Evolutionary conservation across 192 early-diverging fungal genomes (phyloP).

Genomic region (Jimgerdemannia flammicorona): DNA sequence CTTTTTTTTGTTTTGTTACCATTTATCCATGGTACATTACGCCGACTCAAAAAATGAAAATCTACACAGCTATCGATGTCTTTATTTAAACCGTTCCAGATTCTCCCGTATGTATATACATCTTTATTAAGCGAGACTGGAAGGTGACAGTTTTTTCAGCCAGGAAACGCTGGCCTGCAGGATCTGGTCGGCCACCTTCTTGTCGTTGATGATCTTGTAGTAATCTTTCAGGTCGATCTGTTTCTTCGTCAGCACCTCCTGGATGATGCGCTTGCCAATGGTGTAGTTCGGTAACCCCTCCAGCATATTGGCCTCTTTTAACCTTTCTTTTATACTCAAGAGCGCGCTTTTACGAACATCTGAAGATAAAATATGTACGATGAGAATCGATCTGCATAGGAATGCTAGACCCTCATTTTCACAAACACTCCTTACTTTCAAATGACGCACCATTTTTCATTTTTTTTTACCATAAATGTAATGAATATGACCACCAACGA

Average conservation of each 20-base stretch:
- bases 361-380: slow-evolving; percentile 17
- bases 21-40: no score
- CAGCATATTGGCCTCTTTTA: slow-evolving; percentile 9
- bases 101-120: slow-evolving; percentile 6
- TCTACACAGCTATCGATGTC: neutral
- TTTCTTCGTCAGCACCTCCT: slow-evolving; percentile 8
- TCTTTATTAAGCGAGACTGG: slow-evolving; percentile 12
- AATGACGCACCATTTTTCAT: slow-evolving; percentile 2
- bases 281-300: neutral
- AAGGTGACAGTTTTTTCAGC: slow-evolving; percentile 10
- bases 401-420: no score
- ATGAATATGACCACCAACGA: neutral
- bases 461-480: no score
- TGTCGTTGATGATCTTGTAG: slow-evolving; percentile 2
- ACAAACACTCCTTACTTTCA: neutral
- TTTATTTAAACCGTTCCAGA: neutral
- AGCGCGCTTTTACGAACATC: slow-evolving; percentile 10
- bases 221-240: neutral
- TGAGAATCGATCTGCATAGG: slow-evolving; percentile 1
- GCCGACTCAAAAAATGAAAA: no score
- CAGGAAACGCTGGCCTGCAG: slow-evolving; percentile 7
- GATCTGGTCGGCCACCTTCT: slow-evolving; percentile 8
- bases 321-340: neutral
- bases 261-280: slow-evolving; percentile 8
- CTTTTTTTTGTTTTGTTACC: no score